Evolutionary conservation across 2,329 filamentous ascomycete genomes (phyloP).

Genomic region (Stachybotrys elegans): DNA sequence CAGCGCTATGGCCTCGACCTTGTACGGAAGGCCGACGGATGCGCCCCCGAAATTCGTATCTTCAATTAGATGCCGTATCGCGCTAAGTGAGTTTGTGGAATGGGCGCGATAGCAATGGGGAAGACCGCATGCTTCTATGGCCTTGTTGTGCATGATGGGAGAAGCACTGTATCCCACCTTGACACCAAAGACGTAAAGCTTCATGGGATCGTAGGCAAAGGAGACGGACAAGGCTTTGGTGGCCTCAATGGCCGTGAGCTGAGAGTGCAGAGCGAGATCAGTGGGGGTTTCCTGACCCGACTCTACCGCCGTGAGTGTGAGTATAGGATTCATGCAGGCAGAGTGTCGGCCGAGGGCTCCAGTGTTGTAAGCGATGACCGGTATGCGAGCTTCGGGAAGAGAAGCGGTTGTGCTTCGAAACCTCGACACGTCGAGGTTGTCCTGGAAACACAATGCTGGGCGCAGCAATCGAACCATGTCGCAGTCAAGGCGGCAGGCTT

Average conservation of each 20-base stretch:
- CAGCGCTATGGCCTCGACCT: slow-evolving; percentile 65
- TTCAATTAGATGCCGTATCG: slow-evolving; percentile 58
- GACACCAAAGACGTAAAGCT: slow-evolving; percentile 69
- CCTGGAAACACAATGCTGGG: slow-evolving; percentile 49
- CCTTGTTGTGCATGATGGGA: slow-evolving; percentile 72
- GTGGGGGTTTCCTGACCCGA: slow-evolving; percentile 15
- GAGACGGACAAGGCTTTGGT: slow-evolving; percentile 62
- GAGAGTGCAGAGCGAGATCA: slow-evolving; percentile 18
- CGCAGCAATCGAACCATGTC: slow-evolving; percentile 58
- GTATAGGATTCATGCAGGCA: slow-evolving; percentile 58
- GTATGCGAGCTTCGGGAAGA: slow-evolving; percentile 36
- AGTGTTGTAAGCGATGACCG: slow-evolving; percentile 61
- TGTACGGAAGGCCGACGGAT: slow-evolving; percentile 69
- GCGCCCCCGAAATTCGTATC: slow-evolving; percentile 67
- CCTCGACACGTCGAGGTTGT: slow-evolving; percentile 56
- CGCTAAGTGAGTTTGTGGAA: slow-evolving; percentile 57
- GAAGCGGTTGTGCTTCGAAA: slow-evolving; percentile 46
- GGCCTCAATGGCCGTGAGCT: slow-evolving; percentile 56
- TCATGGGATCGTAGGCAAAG: slow-evolving; percentile 63
- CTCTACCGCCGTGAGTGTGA: slow-evolving; percentile 54
- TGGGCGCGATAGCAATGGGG: slow-evolving; percentile 62
- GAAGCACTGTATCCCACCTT: slow-evolving; percentile 69
- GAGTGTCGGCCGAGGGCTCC: slow-evolving; percentile 59
- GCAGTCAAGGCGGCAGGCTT: slow-evolving; percentile 52
- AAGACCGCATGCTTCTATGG: slow-evolving; percentile 62